Conservation (phyloP, 2,329 filamentous ascomycete genomes). For the Chaetomium sp. region DNA sequence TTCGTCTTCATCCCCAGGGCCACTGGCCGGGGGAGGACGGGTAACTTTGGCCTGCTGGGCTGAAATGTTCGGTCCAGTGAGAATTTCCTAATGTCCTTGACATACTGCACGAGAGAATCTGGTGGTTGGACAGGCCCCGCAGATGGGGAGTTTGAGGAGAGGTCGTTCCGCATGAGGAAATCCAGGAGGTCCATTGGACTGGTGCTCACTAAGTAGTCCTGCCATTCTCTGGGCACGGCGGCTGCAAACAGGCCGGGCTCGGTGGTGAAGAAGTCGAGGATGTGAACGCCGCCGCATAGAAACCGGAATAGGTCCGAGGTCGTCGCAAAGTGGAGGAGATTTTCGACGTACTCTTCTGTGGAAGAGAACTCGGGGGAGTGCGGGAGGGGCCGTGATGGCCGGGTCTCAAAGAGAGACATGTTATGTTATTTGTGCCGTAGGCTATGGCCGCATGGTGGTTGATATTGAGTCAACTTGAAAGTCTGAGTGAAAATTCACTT, state of each 20-base stretch:
- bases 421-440: constrained; percentile 6
- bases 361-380: constrained; percentile 62
- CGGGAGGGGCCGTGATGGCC: constrained; percentile 55
- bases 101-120: constrained; percentile 61
- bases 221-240: constrained; percentile 75
- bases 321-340: constrained; percentile 68
- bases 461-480: background rate
- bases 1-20: constrained; percentile 92
- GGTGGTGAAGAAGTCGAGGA: constrained; percentile 89
- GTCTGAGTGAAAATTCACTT: background rate
- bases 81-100: constrained; percentile 62
- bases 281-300: constrained; percentile 94
- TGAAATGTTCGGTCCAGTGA: constrained; percentile 59
- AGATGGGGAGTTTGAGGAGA: constrained; percentile 35
- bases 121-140: constrained; percentile 33
- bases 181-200: constrained; percentile 73
- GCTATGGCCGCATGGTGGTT: no score
- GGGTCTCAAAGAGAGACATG: constrained; percentile 33
- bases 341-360: constrained; percentile 70
- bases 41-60: constrained; percentile 38
- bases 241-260: constrained; percentile 75
- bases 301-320: constrained; percentile 73
- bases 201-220: constrained; percentile 63
- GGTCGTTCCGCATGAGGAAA: constrained; percentile 71
- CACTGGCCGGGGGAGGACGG: constrained; percentile 61